phyloP scores from a whole-genome alignment of 2,329 filamentous ascomycete species.

The Lithohypha guttulata region DNA sequence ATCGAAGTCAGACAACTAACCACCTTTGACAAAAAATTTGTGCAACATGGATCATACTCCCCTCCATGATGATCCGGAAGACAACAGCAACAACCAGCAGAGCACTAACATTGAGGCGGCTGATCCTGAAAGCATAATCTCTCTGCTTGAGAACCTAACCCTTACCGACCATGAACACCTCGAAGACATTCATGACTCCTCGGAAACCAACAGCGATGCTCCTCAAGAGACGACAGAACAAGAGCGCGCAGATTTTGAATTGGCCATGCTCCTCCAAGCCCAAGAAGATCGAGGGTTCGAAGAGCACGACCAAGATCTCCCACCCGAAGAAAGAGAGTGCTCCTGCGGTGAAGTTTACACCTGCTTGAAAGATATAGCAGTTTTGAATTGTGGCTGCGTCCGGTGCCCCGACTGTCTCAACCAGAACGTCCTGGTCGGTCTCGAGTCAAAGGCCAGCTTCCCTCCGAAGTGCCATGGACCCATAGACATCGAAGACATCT shows the following conservation, averaged over 20 bases:
- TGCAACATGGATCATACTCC: no score
- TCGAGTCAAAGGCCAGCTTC: background rate
- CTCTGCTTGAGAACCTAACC: no score
- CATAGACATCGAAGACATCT: background rate
- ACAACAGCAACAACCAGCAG: no score
- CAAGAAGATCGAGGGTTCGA: background rate
- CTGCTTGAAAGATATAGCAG: background rate
- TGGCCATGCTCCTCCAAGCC: background rate
- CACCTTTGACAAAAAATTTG: no score
- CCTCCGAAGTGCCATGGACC: constrained; percentile 1
- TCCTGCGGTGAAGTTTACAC: background rate
- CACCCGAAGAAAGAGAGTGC: background rate
- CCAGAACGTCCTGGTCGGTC: background rate
- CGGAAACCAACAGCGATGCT: no score
- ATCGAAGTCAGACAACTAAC: no score
- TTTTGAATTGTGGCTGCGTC: background rate
- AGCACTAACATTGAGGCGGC: no score
- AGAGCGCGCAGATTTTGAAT: background rate
- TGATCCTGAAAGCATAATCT: no score
- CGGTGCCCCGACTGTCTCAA: constrained; percentile 4
- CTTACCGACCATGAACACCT: no score
- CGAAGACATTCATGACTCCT: no score
- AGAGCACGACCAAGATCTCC: background rate
- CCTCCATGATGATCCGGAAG: no score
- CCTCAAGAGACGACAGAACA: background rate